phyloP scores from a whole-genome alignment of 2,329 filamentous ascomycete species.

The Ophiostoma populinum region DNA sequence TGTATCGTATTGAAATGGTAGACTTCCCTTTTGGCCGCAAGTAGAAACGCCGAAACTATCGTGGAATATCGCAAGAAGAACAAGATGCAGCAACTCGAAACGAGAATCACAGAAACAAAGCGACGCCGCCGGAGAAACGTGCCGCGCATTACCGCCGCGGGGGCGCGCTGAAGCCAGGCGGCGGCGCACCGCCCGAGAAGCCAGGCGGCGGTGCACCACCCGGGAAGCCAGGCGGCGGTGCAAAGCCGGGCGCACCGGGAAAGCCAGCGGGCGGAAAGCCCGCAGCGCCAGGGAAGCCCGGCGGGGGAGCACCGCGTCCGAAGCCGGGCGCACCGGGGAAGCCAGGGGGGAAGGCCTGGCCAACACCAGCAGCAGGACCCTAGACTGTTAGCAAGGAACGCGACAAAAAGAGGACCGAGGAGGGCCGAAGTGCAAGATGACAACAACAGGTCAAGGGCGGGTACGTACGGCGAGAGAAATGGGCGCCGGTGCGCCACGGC shows the following conservation, averaged over 20 bases:
- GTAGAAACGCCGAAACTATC: background rate
- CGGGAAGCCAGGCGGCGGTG: conserved; percentile 31
- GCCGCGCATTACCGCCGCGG: conserved; percentile 33
- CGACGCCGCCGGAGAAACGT: background rate
- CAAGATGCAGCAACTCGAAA: background rate
- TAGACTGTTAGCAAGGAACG: conserved; percentile 17
- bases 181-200: conserved; percentile 34
- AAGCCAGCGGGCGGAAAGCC: conserved; percentile 31
- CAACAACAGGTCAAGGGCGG: background rate
- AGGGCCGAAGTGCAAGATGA: too few species aligned
- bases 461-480: conserved; percentile 61
- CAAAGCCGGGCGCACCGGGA: conserved; percentile 21
- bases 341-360: conserved; percentile 39
- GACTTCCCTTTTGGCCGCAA: background rate
- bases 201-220: conserved; percentile 32
- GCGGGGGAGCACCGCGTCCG: conserved; percentile 31
- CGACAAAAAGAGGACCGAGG: too few species aligned
- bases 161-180: conserved; percentile 58
- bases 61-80: conserved; percentile 1
- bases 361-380: conserved; percentile 76
- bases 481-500: conserved; percentile 53
- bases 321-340: conserved; percentile 35
- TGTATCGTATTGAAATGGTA: background rate
- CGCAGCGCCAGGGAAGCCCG: conserved; percentile 14
- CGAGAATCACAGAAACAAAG: too few species aligned